These are phyloP conservation scores for Fusarium algeriense DNA, from an alignment of 2,329 filamentous ascomycete species.

Conservation along the genomic window DNA sequence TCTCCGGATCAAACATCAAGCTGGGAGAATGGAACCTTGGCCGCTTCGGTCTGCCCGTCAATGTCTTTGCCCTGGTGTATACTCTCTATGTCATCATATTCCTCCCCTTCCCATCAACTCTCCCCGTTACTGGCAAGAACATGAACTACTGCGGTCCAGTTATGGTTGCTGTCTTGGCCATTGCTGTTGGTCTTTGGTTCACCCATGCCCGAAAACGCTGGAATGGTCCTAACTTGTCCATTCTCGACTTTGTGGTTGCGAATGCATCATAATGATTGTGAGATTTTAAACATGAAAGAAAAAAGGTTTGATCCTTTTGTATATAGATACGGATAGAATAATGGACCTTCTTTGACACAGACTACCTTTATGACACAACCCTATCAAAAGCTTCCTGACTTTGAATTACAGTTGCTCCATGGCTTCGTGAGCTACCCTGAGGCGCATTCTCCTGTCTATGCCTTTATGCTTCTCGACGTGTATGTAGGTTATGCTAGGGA, in stretches of 20 bases:
- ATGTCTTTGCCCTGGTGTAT: constrained; percentile 40
- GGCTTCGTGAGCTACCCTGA: no score
- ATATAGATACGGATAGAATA: neutral
- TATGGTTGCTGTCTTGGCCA: constrained; percentile 37
- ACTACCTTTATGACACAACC: no score
- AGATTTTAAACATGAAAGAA: no score
- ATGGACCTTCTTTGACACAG: neutral
- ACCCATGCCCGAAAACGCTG: constrained; percentile 40
- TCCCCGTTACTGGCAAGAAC: constrained; percentile 39
- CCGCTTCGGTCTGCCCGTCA: constrained; percentile 31
- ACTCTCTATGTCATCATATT: constrained; percentile 44
- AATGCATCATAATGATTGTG: constrained; percentile 14
- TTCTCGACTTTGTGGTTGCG: constrained; percentile 43
- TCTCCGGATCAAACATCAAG: constrained; percentile 21
- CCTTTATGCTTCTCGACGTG: no score
- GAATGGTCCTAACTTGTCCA: constrained; percentile 41
- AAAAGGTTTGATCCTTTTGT: neutral
- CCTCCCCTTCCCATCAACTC: constrained; percentile 42
- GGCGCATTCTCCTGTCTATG: no score
- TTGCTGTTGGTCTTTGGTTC: constrained; percentile 40
- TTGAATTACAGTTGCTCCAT: no score
- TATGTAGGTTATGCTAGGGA: no score
- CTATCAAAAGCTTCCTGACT: no score
- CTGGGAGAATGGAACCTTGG: constrained; percentile 46
- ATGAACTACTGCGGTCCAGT: constrained; percentile 47